Base-by-base conservation (phyloP, 1,284 basidiomycete genomes). In the Ustilago nuda region DNA sequence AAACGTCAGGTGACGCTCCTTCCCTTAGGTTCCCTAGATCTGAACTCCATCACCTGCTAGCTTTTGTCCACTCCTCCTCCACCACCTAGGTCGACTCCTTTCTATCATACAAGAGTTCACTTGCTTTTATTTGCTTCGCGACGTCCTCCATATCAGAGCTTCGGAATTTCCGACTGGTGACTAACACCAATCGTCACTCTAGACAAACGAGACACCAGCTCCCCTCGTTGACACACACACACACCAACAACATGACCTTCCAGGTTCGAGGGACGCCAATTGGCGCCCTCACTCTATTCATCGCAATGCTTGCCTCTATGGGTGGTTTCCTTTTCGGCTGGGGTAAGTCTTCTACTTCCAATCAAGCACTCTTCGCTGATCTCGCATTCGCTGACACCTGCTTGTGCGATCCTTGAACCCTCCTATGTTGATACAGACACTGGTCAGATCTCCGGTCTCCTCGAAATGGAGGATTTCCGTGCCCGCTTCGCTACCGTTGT, bases 371-470 rank as follows among this genome's bases (percentile, higher is more conserved):
- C 15, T 17, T 41, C 39, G n/a, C 23, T 19, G 43, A 45, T 8
- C 12, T 37, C 36, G 13, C 43, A 53, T 17, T 4, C 9, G n/a
- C 55, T 56, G 39, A 56, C 55, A 8, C 6, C n/a, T 32, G 23
- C 19, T 55, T 19, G 43, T 8, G 11, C 11, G 13, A 46, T 23
- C 27, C 8, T 35, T 8, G 3, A 30, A 27, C 32, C 37, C 15
- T 15, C 5, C 37, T 43, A 17, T 27, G 13, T 32, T 27, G 27
- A 9, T 48, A 11, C 56, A 58, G 92, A 92, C 84, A 92, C 92
- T 1, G 92, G 92, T 48, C 92, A 93, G 84, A 93, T 93, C 72
- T 90, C 90, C 37, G 91, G 92, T 82, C 91, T 93, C 70, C 87
- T 92, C 19, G 87, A 92, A 82, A 93, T 94, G 91, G 79, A 88